Conservation (phyloP, 352 stramenopile species). For the Pythium coloratum region DNA sequence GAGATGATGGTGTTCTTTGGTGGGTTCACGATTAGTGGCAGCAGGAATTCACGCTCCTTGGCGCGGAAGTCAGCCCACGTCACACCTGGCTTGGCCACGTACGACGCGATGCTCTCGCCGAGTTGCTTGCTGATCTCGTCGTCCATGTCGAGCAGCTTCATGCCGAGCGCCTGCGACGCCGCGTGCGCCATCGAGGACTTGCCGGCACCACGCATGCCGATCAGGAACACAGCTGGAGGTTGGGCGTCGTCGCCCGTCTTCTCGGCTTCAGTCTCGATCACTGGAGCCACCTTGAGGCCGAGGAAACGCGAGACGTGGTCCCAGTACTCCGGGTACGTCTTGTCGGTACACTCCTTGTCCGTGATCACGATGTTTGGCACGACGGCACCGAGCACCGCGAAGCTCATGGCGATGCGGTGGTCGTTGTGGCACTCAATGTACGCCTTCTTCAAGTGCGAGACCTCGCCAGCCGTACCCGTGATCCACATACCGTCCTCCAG, state of each 20-base stretch:
- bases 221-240: constrained; percentile 67
- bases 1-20: constrained; percentile 73
- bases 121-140: constrained; percentile 67
- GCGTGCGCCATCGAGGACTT: constrained; percentile 80
- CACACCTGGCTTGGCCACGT: constrained; percentile 58
- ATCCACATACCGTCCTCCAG: constrained; percentile 81
- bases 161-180: constrained; percentile 43
- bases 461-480: constrained; percentile 56
- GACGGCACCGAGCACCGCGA: constrained; percentile 93
- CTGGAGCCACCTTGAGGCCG: constrained; percentile 51
- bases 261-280: constrained; percentile 31
- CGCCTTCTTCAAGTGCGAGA: constrained; percentile 50
- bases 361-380: constrained; percentile 93
- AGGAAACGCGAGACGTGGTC: constrained; percentile 71
- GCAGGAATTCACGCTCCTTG: constrained; percentile 57
- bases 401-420: constrained; percentile 98
- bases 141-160: constrained; percentile 80
- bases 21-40: constrained; percentile 57
- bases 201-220: constrained; percentile 86
- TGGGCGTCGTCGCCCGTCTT: constrained; percentile 7
- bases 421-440: constrained; percentile 94
- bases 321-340: constrained; percentile 98
- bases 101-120: constrained; percentile 64
- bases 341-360: constrained; percentile 97
- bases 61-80: constrained; percentile 80